Conservation (phyloP, 208 protist genomes). For the Trypanosoma boissoni region DNA sequence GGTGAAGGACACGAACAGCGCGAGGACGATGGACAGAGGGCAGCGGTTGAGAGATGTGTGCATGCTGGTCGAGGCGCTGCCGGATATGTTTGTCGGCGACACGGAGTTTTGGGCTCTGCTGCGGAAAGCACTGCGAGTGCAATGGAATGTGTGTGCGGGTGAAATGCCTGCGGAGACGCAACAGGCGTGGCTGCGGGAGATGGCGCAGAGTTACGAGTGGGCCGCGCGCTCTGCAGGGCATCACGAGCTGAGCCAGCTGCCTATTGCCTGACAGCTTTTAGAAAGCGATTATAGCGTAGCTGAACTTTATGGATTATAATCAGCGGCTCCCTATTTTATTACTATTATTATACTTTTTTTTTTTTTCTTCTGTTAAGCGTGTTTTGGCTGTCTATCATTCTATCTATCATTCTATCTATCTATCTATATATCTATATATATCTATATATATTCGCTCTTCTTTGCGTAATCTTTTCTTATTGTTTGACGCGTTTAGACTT, state of each 20-base stretch:
- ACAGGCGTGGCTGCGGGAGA: constrained; percentile 26
- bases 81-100: constrained; percentile 40
- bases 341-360: constrained; percentile 11
- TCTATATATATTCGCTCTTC: background rate
- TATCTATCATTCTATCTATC: background rate
- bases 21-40: background rate
- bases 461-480: no score
- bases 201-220: constrained; percentile 52
- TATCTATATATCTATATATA: constrained; percentile 1
- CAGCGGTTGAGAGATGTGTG: constrained; percentile 23
- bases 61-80: constrained; percentile 36
- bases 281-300: no score
- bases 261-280: constrained; percentile 18
- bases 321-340: background rate
- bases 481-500: no score
- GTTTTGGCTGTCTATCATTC: background rate
- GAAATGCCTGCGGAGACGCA: background rate
- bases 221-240: constrained; percentile 49
- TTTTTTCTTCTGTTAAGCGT: constrained; percentile 4
- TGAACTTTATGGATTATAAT: no score
- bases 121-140: constrained; percentile 26
- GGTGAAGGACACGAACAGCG: background rate
- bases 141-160: constrained; percentile 21
- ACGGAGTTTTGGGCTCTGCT: constrained; percentile 36
- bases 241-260: constrained; percentile 18